These are phyloP conservation scores for Hawksworthiomyces lignivorus DNA, from an alignment of 2,329 filamentous ascomycete species.

Conservation along the genomic window DNA sequence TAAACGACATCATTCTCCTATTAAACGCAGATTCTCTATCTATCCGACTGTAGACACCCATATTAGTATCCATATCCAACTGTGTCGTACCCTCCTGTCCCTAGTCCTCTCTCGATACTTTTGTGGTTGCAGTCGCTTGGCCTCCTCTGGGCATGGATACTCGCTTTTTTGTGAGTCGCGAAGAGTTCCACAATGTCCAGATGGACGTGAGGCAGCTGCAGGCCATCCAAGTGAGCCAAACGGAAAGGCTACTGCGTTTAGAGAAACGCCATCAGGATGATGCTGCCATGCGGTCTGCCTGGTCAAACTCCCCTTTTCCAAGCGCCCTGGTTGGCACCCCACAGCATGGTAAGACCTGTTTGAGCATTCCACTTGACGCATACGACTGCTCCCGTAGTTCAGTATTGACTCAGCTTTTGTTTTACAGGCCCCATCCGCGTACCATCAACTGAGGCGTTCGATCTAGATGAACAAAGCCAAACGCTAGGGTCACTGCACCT, in stretches of 20 bases:
- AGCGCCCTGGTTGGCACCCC: slow-evolving; percentile 73
- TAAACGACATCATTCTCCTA: too few relatives aligned
- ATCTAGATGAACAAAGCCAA: slow-evolving; percentile 81
- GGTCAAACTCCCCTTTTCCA: slow-evolving; percentile 88
- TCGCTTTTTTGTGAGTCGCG: slow-evolving; percentile 50
- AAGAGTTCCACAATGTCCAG: slow-evolving; percentile 61
- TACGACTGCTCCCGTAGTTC: too few relatives aligned
- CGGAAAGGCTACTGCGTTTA: slow-evolving; percentile 52
- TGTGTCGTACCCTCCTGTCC: too few relatives aligned
- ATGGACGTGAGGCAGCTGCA: slow-evolving; percentile 65
- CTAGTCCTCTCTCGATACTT: not conserved
- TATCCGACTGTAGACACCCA: too few relatives aligned
- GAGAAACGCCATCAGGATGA: slow-evolving; percentile 63
- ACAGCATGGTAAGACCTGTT: slow-evolving; percentile 64
- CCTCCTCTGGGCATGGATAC: slow-evolving; percentile 50
- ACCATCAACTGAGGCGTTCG: slow-evolving; percentile 76
- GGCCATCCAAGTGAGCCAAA: slow-evolving; percentile 53
- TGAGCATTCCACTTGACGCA: not conserved
- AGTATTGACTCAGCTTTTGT: slow-evolving; percentile 3
- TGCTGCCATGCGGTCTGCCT: slow-evolving; percentile 71
- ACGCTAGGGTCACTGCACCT: slow-evolving; percentile 75
- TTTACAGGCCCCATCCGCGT: slow-evolving; percentile 66
- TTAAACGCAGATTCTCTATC: too few relatives aligned
- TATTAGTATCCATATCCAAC: too few relatives aligned
- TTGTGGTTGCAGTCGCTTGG: not conserved